Evolutionary conservation across 1,284 basidiomycete genomes (phyloP).

Genomic region (Boletus albobrunnescens): DNA sequence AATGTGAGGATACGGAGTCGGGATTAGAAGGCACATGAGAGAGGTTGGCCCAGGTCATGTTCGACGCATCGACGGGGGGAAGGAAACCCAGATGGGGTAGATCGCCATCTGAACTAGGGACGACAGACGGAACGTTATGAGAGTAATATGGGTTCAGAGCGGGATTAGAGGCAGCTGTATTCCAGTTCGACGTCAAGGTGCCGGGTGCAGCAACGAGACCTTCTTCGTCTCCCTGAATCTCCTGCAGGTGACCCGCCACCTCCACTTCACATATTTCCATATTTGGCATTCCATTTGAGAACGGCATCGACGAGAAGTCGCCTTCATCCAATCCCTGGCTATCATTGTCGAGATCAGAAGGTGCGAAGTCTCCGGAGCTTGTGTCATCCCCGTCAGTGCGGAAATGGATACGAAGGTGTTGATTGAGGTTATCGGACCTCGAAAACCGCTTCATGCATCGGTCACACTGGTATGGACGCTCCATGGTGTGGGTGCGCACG

Average conservation of each 20-base stretch:
- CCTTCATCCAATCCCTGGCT: slow-evolving; percentile 29
- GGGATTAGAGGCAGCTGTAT: slow-evolving; percentile 6
- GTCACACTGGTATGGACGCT: slow-evolving; percentile 74
- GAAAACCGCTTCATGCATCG: slow-evolving; percentile 78
- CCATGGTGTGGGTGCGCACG: slow-evolving; percentile 85
- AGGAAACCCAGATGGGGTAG: slow-evolving; percentile 26
- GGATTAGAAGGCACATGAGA: slow-evolving; percentile 29
- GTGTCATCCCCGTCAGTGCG: slow-evolving; percentile 37
- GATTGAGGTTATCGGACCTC: slow-evolving; percentile 79
- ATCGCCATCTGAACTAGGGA: slow-evolving; percentile 21
- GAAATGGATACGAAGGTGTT: slow-evolving; percentile 77
- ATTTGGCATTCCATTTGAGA: slow-evolving; percentile 34
- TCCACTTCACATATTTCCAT: slow-evolving; percentile 58
- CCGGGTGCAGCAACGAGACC: slow-evolving; percentile 41
- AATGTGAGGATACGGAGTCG: slow-evolving; percentile 35
- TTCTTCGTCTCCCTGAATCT: slow-evolving; percentile 59
- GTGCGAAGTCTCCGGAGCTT: slow-evolving; percentile 24
- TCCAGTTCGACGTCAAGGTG: slow-evolving; percentile 18
- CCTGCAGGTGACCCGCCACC: slow-evolving; percentile 52
- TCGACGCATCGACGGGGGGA: slow-evolving; percentile 21
- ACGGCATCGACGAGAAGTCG: slow-evolving; percentile 28
- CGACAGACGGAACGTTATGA: slow-evolving; percentile 13
- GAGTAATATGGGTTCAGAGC: slow-evolving; percentile 25
- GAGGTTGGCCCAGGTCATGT: slow-evolving; percentile 28
- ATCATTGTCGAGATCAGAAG: slow-evolving; percentile 26